These are phyloP conservation scores for Penicillium canescens DNA, from an alignment of 495 filamentous ascomycete species.

Conservation along the genomic window DNA sequence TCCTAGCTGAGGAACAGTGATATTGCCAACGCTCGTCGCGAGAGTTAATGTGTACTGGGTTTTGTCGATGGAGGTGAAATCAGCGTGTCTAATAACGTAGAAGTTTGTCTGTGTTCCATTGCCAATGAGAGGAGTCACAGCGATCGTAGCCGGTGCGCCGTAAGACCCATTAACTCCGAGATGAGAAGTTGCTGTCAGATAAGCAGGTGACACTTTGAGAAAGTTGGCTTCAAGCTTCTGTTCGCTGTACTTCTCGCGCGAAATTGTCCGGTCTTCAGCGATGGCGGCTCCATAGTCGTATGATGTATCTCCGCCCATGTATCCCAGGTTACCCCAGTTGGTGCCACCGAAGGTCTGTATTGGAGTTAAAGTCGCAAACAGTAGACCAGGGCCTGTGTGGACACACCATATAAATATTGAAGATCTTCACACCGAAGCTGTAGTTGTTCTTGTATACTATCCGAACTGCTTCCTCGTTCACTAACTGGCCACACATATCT, in stretches of 20 bases:
- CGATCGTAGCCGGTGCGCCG: slow-evolving; percentile 44
- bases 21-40: slow-evolving; percentile 52
- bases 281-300: slow-evolving; percentile 69
- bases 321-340: slow-evolving; percentile 78
- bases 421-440: slow-evolving; percentile 55
- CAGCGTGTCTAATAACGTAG: slow-evolving; percentile 59
- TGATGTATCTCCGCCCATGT: slow-evolving; percentile 64
- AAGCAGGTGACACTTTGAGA: slow-evolving; percentile 62
- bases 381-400: not conserved
- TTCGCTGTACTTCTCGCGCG: slow-evolving; percentile 73
- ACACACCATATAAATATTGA: slow-evolving; percentile 65
- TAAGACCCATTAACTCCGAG: slow-evolving; percentile 44
- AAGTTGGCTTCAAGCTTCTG: slow-evolving; percentile 70
- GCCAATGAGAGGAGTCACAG: slow-evolving; percentile 54
- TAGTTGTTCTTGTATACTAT: slow-evolving; percentile 77
- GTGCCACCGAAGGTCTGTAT: slow-evolving; percentile 60
- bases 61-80: slow-evolving; percentile 48
- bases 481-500: slow-evolving; percentile 55
- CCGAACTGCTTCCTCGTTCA: slow-evolving; percentile 64
- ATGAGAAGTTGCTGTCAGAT: slow-evolving; percentile 48
- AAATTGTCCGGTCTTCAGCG: slow-evolving; percentile 57
- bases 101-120: slow-evolving; percentile 49
- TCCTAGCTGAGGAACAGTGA: slow-evolving; percentile 60
- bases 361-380: not conserved
- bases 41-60: slow-evolving; percentile 57